These are phyloP conservation scores for Ceratocystis huliohia DNA, from an alignment of 2,329 filamentous ascomycete species.

Conservation along the genomic window DNA sequence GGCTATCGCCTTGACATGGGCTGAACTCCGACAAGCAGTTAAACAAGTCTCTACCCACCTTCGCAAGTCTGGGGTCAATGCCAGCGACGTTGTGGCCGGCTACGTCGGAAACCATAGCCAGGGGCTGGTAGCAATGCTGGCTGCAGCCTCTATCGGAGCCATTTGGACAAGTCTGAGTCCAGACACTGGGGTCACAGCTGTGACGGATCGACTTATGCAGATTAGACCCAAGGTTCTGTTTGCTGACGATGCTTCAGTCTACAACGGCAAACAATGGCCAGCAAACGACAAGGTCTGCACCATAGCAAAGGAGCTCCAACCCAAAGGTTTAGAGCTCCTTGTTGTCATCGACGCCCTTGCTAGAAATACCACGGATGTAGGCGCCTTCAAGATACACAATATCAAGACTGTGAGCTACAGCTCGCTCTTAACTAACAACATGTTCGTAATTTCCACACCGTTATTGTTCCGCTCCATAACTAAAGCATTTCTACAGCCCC, in stretches of 20 bases:
- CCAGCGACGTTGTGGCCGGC: slow-evolving; percentile 47
- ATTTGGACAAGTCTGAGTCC: slow-evolving; percentile 91
- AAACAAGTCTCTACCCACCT: slow-evolving; percentile 59
- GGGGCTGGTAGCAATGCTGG: slow-evolving; percentile 77
- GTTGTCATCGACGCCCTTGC: slow-evolving; percentile 52
- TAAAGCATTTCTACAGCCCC: slow-evolving; percentile 24
- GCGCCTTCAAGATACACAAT: slow-evolving; percentile 31
- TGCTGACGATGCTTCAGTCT: slow-evolving; percentile 74
- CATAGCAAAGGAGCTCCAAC: slow-evolving; percentile 52
- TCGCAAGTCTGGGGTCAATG: slow-evolving; percentile 47
- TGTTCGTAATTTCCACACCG: background rate
- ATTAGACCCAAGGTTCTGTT: slow-evolving; percentile 75
- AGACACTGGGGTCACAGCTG: slow-evolving; percentile 81
- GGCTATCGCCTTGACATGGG: slow-evolving; percentile 41
- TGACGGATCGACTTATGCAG: slow-evolving; percentile 74
- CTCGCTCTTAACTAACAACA: slow-evolving; percentile 27
- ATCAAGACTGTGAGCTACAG: slow-evolving; percentile 35
- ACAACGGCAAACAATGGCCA: slow-evolving; percentile 85
- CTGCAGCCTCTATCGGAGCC: slow-evolving; percentile 67
- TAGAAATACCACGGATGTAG: slow-evolving; percentile 28
- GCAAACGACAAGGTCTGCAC: slow-evolving; percentile 66
- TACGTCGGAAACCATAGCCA: slow-evolving; percentile 86
- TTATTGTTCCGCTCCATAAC: slow-evolving; percentile 24
- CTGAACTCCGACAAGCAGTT: slow-evolving; percentile 64
- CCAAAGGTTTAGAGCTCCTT: slow-evolving; percentile 51